Conservation (phyloP, 2,329 filamentous ascomycete genomes). For the Tolypocladium tundrense region DNA sequence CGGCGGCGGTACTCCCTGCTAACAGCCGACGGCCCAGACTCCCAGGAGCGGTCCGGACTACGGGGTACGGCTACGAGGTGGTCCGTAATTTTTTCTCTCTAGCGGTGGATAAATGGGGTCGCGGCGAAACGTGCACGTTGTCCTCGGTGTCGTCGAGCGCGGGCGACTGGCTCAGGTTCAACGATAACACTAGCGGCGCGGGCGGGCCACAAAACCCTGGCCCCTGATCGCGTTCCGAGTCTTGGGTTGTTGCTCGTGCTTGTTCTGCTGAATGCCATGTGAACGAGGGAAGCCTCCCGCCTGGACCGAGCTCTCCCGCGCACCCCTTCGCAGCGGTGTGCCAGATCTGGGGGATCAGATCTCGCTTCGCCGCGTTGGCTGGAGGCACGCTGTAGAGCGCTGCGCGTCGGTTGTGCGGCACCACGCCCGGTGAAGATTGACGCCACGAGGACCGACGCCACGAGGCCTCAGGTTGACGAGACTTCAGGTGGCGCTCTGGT, state of each 20-base stretch:
- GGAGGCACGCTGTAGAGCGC: no score
- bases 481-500: no score
- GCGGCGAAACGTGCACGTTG: neutral
- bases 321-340: no score
- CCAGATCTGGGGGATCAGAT: no score
- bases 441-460: no score
- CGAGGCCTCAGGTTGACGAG: no score
- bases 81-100: neutral
- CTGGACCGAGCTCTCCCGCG: neutral
- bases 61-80: no score
- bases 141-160: neutral
- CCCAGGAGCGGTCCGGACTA: neutral
- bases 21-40: neutral
- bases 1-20: neutral
- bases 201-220: neutral
- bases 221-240: neutral
- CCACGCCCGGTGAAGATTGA: no score
- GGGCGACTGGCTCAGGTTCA: neutral
- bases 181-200: neutral
- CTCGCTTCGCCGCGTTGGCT: no score
- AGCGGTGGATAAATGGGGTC: neutral
- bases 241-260: neutral
- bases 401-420: no score
- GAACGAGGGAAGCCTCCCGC: neutral
- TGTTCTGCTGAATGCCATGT: neutral